Evolutionary conservation across 1,139 yeast species (phyloP), one percentile per base, ranked within the genome.

Genomic region (Candida sp.): DNA sequence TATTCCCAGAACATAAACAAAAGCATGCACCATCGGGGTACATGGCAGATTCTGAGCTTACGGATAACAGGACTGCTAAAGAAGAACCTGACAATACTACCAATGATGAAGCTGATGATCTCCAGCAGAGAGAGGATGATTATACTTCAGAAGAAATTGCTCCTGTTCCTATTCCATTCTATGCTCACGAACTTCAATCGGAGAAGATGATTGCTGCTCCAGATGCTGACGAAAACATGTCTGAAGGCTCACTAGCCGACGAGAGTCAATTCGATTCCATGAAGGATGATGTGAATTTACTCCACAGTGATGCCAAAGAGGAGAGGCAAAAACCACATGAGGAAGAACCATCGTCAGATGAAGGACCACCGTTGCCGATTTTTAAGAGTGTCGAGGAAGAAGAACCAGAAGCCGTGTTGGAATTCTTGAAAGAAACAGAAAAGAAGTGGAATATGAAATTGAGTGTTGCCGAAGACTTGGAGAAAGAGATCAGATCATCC

Each of bases 311-410:
- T 22, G 50, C 42, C 22, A 9, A 31, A 27, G 54, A 45, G 25
- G 38, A 42, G 32, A 48, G 49, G 30, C 32, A 42, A 12, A 40
- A 22, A 7, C 23, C 30, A 31, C 30, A 7, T 27, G 26, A 30
- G 25, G 45, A 32, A 33, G 46, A 45, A n/a, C 27, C 28, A 11
- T 51, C 47, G 3, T 54, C 53, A 9, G 63, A 57, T 39, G 56
- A 47, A 11, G 49, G 34, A 11, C 57, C 55, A 23, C 59, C 57
- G 9, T 26, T 55, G 3, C 72, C 76, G 1, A 47, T 66, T 0
- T 76, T 76, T 61, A 68, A 59, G 49, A 69, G 78, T 0, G 60
- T 76, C 4, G 49, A 56, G 32, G 63, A 61, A 22, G 80, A 76
- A 50, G 63, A 65, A 5, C 77, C 78, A 1, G 68, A 67, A 46